phyloP scores from a whole-genome alignment of 164 flowering plant genomes.

The Aristolochia fimbriata region DNA sequence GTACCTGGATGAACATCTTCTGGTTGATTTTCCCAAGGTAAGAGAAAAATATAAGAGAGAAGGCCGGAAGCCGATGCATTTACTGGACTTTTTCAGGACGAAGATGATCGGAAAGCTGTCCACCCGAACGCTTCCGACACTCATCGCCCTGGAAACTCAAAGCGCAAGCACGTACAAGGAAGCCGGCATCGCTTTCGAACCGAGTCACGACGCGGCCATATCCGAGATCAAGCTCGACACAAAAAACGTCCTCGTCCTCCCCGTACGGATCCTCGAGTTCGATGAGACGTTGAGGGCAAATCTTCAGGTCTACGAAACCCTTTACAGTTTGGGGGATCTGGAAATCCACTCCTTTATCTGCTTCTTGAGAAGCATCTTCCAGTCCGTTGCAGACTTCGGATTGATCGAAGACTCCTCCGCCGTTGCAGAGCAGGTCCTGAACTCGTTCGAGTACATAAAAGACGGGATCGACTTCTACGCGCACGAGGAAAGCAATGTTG shows the following conservation, averaged over 20 bases:
- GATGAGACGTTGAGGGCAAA: no score
- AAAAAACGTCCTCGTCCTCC: neutral
- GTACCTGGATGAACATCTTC: slow-evolving; percentile 3
- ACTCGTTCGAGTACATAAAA: slow-evolving; percentile 29
- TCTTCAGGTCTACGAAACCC: no score
- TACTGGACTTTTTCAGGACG: slow-evolving; percentile 4
- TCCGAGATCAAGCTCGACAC: neutral
- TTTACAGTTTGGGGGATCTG: no score
- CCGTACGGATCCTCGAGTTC: neutral
- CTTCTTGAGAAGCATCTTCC: no score
- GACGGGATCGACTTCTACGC: slow-evolving; percentile 35
- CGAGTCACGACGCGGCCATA: no score
- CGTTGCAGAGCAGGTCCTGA: no score
- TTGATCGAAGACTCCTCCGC: no score
- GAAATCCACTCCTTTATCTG: no score
- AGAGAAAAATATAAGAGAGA: neutral
- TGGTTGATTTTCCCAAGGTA: neutral
- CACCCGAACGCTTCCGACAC: no score
- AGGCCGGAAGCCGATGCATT: neutral
- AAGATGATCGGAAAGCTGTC: neutral
- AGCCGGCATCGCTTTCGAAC: neutral
- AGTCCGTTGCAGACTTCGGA: no score
- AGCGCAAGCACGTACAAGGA: neutral
- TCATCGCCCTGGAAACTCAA: no score
- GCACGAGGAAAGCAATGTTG: slow-evolving; percentile 9